Evolutionary conservation across 176 grass and related monocot species (phyloP).

Genomic region (Juncus effusus): DNA sequence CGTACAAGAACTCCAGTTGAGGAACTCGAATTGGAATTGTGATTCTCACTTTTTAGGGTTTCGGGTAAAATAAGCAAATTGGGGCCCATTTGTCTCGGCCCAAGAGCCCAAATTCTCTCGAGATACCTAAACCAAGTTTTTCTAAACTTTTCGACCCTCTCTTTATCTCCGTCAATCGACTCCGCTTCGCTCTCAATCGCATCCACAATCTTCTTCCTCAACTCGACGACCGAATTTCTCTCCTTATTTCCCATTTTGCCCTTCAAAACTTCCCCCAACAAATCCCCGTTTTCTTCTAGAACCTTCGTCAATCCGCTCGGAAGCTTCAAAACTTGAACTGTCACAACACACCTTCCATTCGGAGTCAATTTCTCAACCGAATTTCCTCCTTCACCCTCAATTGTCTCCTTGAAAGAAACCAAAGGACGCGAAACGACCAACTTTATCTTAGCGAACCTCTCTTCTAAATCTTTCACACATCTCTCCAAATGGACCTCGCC

Average conservation of each 20-base stretch:
- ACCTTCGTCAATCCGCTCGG: conserved; percentile 59
- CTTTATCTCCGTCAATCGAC: conserved; percentile 52
- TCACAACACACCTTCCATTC: conserved; percentile 69
- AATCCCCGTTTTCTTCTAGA: conserved; percentile 68
- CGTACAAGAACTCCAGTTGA: conserved; percentile 44
- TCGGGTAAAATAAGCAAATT: conserved; percentile 62
- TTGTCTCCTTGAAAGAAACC: conserved; percentile 85
- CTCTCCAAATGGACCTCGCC: conserved; percentile 88
- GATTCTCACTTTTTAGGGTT: neutral
- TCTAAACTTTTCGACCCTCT: conserved; percentile 50
- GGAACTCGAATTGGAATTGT: neutral
- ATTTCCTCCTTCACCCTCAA: conserved; percentile 63
- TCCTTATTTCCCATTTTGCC: conserved; percentile 61
- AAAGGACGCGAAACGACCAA: conserved; percentile 73
- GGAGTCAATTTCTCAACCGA: conserved; percentile 66
- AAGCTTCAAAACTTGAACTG: conserved; percentile 75
- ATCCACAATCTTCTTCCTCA: conserved; percentile 57
- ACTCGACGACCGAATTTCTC: conserved; percentile 32
- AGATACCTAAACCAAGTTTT: conserved; percentile 53
- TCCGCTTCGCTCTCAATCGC: conserved; percentile 74
- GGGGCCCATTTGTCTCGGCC: conserved; percentile 68
- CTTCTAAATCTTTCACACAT: conserved; percentile 79
- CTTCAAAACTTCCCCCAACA: conserved; percentile 64
- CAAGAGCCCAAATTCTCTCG: conserved; percentile 60
- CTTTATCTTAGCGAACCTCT: conserved; percentile 90